These are phyloP conservation scores for Gracilaria vermiculophylla DNA, from an alignment of 23 red algal species.

Conservation along the genomic window DNA sequence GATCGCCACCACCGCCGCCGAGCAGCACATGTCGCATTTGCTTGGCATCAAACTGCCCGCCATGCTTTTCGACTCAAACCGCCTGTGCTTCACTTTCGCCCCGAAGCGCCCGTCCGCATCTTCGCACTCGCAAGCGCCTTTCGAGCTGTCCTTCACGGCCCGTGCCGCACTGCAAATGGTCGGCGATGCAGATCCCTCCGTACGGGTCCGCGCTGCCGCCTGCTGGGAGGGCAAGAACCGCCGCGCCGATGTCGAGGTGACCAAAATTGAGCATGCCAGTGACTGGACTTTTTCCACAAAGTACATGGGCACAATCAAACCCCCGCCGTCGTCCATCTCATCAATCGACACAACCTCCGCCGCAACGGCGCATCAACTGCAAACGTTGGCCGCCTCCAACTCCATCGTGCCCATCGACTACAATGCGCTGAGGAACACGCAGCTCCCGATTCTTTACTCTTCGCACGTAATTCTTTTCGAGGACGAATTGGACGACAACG, in stretches of 20 bases:
- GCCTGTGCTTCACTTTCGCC: slow-evolving; percentile 9
- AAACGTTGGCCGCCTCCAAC: neutral
- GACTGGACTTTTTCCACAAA: slow-evolving; percentile 85
- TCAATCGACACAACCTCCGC: slow-evolving; percentile 1
- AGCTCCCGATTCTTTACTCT: slow-evolving; percentile 75
- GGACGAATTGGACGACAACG: slow-evolving; percentile 98
- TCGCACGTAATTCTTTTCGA: slow-evolving; percentile 84
- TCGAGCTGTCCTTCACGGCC: slow-evolving; percentile 54
- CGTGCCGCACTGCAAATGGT: slow-evolving; percentile 53
- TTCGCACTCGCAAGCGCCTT: neutral
- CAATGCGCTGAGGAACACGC: slow-evolving; percentile 45
- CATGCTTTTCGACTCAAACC: slow-evolving; percentile 68
- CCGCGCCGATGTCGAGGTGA: slow-evolving; percentile 27
- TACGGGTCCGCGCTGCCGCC: slow-evolving; percentile 57
- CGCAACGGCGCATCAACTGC: neutral
- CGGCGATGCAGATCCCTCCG: slow-evolving; percentile 44
- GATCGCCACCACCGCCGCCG: slow-evolving; percentile 39
- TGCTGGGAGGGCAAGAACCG: slow-evolving; percentile 39
- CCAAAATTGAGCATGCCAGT: slow-evolving; percentile 38
- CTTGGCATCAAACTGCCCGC: slow-evolving; percentile 74
- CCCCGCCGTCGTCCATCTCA: neutral
- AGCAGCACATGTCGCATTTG: slow-evolving; percentile 24
- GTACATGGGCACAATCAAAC: slow-evolving; percentile 53
- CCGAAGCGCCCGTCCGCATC: neutral
- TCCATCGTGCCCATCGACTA: slow-evolving; percentile 55